Evolutionary conservation across 2,329 filamentous ascomycete genomes (phyloP).

Genomic region (Ceratocystis eucalypticola): DNA sequence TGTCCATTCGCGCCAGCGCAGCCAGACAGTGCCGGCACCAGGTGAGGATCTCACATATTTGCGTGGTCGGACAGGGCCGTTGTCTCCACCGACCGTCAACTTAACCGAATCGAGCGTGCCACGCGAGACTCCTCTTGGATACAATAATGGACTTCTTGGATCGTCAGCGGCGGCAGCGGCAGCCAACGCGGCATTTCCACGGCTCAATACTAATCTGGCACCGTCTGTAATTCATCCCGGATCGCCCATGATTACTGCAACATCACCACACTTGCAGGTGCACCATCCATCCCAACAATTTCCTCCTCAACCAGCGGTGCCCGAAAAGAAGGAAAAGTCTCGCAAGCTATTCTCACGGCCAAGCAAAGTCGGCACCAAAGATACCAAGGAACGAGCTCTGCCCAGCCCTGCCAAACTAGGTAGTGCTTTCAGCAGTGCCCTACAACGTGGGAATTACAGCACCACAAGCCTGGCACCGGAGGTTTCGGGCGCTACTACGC

Average conservation of each 20-base stretch:
- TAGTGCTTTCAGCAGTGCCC: slow-evolving; percentile 45
- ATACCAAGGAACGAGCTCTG: slow-evolving; percentile 50
- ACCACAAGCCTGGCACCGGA: slow-evolving; percentile 45
- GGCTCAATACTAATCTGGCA: slow-evolving; percentile 23
- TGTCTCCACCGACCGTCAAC: slow-evolving; percentile 49
- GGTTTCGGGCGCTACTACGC: slow-evolving; percentile 37
- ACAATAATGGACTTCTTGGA: slow-evolving; percentile 49
- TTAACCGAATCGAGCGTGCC: slow-evolving; percentile 52
- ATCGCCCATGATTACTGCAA: slow-evolving; percentile 3
- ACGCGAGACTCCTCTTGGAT: slow-evolving; percentile 41
- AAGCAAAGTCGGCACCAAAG: slow-evolving; percentile 60
- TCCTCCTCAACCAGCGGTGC: slow-evolving; percentile 39
- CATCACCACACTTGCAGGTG: slow-evolving; percentile 31
- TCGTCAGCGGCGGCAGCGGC: slow-evolving; percentile 55
- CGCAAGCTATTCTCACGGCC: slow-evolving; percentile 71
- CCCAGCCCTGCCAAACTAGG: slow-evolving; percentile 61
- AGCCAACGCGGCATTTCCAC: slow-evolving; percentile 59
- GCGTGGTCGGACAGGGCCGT: slow-evolving; percentile 27
- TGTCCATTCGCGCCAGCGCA: slow-evolving; percentile 51
- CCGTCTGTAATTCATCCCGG: not conserved
- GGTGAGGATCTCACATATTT: slow-evolving; percentile 29
- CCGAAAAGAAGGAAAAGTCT: slow-evolving; percentile 61
- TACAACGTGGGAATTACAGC: slow-evolving; percentile 55
- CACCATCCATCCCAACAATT: slow-evolving; percentile 24
- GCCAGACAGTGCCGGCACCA: slow-evolving; percentile 47